Percentiles rank a stretch among this genome's conserved stretches.
Conservation (phyloP, 805 yeast species). For the Priceomyces medius region DNA sequence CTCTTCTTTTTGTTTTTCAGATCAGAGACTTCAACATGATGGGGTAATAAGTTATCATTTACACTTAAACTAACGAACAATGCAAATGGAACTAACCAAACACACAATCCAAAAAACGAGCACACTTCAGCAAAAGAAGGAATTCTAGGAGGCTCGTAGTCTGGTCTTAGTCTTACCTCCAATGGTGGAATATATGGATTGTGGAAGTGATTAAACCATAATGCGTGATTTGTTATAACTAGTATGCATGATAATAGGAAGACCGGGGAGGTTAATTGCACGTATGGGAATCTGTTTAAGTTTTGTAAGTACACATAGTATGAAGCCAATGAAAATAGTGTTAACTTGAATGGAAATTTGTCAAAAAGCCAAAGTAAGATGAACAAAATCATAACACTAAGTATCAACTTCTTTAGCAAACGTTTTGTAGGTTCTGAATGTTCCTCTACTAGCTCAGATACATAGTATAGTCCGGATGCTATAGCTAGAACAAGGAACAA, state of each 20-base stretch:
- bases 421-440: slow-evolving; percentile 83
- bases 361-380: slow-evolving; percentile 68
- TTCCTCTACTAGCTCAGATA: slow-evolving; percentile 91
- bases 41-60: slow-evolving; percentile 83
- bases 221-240: slow-evolving; percentile 76
- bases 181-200: slow-evolving; percentile 71
- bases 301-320: slow-evolving; percentile 76
- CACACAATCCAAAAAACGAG: slow-evolving; percentile 89
- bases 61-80: slow-evolving; percentile 90
- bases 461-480: slow-evolving; percentile 88
- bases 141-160: slow-evolving; percentile 61
- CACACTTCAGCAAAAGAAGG: slow-evolving; percentile 88
- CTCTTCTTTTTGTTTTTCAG: slow-evolving; percentile 30
- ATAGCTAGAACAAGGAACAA: slow-evolving; percentile 49
- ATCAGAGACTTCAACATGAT: slow-evolving; percentile 32
- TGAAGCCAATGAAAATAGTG: slow-evolving; percentile 65
- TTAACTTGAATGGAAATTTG: slow-evolving; percentile 70
- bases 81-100: slow-evolving; percentile 94
- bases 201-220: slow-evolving; percentile 87
- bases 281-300: slow-evolving; percentile 78
- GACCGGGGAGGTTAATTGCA: slow-evolving; percentile 66
- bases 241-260: slow-evolving; percentile 70
- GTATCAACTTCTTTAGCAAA: slow-evolving; percentile 62
- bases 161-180: slow-evolving; percentile 54
- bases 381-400: slow-evolving; percentile 54